Evolutionary conservation across 2,329 filamentous ascomycete genomes (phyloP), one percentile per base, ranked within the genome.

Genomic region (Botrytis medusae): DNA sequence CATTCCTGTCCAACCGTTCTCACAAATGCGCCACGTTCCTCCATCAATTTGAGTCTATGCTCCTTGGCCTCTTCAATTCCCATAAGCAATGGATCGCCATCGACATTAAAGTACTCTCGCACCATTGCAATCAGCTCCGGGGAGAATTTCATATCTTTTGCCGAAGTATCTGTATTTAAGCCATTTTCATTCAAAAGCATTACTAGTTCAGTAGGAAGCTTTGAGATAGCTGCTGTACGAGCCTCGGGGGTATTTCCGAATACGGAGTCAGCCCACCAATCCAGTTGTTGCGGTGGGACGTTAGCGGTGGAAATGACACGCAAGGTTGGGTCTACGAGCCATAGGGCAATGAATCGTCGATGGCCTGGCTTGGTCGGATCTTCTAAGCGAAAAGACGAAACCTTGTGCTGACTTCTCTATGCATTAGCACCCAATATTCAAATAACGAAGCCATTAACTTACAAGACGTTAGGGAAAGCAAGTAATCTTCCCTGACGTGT

Each of bases 271-370:
- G 74, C 72, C 79, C 81, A 84, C 86, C 86, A 88, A 4, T 84
- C 80, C 37, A 82, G 77, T 73, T 83, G 84, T 77, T 88, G 86
- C 3, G 85, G 85, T 1, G 86, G 86, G 0, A 88, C 82, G 73
- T 88, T 86, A 0, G 83, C 83, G 0, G 85, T 87, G 4, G 82
- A 89, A 16, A 87, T 82, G 67, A 91, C 83, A 10, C 84, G 84
- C 8, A 81, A 77, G 44, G 84, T 77, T 0, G 89, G 89, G 75
- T 91, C 88, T 3, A 91, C 85, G 2, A 91, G 83, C 78, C 86
- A 91, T 57, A 91, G 82, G 0, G 86, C 86, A 0, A 91, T 80
- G 72, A 90, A 86, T 75, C 87, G 86, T 22, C 86, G 82, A 77
- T 90, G 86, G 2, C 89, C 89, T 0, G 86, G 84, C 72, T 84